Evolutionary conservation across 495 filamentous ascomycete genomes (phyloP), one percentile per base, ranked within the genome.

Genomic region (Jackrogersella multiformis): DNA sequence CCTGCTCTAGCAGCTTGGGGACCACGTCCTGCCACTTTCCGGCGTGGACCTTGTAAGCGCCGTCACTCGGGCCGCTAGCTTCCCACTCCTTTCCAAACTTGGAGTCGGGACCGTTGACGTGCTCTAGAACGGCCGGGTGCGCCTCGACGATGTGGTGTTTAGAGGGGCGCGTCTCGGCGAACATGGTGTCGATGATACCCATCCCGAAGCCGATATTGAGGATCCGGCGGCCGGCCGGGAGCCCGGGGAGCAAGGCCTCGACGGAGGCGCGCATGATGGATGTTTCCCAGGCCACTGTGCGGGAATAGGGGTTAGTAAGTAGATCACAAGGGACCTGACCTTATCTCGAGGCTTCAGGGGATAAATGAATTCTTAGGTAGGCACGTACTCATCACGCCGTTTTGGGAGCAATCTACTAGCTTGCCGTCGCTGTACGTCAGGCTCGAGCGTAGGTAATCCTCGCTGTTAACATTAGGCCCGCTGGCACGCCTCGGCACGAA

Each of bases 131-230:
- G 36, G 86, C 86, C 0, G 92, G 89, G 68, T 99, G 96, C 7
- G 96, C 93, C 79, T 98, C 95, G 73, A 97, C 86, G 67, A 98
- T 93, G 76, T 99, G 92, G 64, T 93, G 94, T 3, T 77, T 73
- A 0, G 83, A 73, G 0, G 93, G 92, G 16, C 76, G 79, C n/a
- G 86, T 86, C 16, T 81, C 81, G 54, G 92, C 89, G 73, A 98
- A 90, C 76, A 92, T 87, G n/a, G 74, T 74, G 70, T 99, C 95
- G 34, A 98, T 87, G 44, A 99, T 98, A 13, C 95, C 95, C 92
- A 99, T 95, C 0, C 95, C 95, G 67, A 97, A 93, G 5, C 95
- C 95, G 55, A 99, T 87, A 70, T 99, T 98, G 12, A 99, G 84
- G 2, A 97, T 86, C 5, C 89, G 83, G 55, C 91, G 83, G 0